Percentiles rank a stretch among this genome's conserved stretches.
phyloP scores from a whole-genome alignment of 257 asterid genomes.

The Lithospermum erythrorhizon region DNA sequence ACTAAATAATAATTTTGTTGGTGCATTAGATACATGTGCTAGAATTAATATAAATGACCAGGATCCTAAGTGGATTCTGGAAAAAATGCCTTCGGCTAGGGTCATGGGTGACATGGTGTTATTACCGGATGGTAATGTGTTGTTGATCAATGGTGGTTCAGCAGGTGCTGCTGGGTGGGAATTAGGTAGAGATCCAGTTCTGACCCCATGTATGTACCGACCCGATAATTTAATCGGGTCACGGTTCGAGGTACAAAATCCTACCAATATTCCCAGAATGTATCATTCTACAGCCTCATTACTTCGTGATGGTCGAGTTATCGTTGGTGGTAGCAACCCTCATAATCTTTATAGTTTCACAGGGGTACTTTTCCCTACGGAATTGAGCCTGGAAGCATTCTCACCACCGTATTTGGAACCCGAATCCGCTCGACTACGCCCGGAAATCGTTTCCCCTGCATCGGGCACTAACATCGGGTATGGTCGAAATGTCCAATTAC shows the following conservation, averaged over 20 bases:
- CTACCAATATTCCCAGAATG: neutral
- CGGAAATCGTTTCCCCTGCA: slow-evolving; percentile 6
- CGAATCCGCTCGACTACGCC: neutral
- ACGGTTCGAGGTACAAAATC: neutral
- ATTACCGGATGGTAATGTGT: neutral
- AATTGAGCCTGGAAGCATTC: slow-evolving; percentile 16
- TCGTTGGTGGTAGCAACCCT: neutral
- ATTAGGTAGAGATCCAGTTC: neutral
- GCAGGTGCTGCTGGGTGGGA: neutral
- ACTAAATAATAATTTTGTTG: slow-evolving; percentile 4
- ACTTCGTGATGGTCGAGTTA: neutral
- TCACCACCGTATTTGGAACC: slow-evolving; percentile 15
- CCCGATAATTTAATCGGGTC: neutral
- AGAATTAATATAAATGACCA: neutral
- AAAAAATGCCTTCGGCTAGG: neutral
- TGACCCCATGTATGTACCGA: neutral
- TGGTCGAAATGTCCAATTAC: neutral
- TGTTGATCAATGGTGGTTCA: neutral
- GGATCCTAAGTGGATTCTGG: neutral
- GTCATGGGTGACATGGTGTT: neutral
- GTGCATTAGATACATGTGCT: slow-evolving; percentile 13
- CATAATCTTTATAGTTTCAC: neutral
- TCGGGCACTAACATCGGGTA: neutral
- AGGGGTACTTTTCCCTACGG: slow-evolving; percentile 7
- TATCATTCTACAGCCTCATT: neutral